These are phyloP conservation scores for Quercus wislizeni DNA, from an alignment of 306 rosid species.

Conservation along the genomic window DNA sequence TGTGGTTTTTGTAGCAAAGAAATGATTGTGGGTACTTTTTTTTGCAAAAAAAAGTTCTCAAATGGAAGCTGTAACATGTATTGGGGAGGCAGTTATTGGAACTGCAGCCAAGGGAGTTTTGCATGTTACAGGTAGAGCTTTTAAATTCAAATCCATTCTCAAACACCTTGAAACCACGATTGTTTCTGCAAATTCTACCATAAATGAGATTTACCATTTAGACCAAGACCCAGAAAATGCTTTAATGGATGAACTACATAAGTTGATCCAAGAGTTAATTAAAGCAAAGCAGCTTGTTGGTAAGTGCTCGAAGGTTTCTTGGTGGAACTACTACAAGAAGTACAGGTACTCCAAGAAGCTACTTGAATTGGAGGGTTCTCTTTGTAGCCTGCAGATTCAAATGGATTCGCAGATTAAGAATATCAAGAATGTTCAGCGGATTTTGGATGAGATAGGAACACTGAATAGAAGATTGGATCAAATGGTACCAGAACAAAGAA, in stretches of 20 bases:
- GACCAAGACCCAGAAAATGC: background rate
- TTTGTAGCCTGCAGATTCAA: constrained; percentile 3
- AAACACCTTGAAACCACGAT: constrained; percentile 4
- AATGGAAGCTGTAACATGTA: too few species aligned
- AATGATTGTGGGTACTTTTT: too few species aligned
- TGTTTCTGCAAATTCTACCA: background rate
- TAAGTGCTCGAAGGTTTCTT: constrained; percentile 23
- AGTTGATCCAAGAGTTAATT: background rate
- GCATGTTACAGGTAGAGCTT: background rate
- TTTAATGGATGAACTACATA: background rate
- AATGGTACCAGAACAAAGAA: background rate
- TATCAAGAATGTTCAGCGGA: background rate
- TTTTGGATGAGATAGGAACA: background rate
- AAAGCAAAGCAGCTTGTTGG: constrained; percentile 24
- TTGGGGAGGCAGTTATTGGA: background rate
- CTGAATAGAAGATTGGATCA: background rate
- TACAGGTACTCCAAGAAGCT: constrained; percentile 19
- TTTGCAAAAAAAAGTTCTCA: too few species aligned
- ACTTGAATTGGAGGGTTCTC: background rate
- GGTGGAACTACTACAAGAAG: constrained; percentile 16
- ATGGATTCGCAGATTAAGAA: constrained; percentile 4
- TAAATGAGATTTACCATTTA: background rate
- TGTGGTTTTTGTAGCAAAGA: too few species aligned
- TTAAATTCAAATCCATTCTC: background rate
- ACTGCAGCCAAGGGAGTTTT: background rate